A percentile compares a stretch with the other conserved stretches of the same genome.
Evolutionary conservation across 2,329 filamentous ascomycete species (phyloP).

Genomic region (Fusarium lateritium): DNA sequence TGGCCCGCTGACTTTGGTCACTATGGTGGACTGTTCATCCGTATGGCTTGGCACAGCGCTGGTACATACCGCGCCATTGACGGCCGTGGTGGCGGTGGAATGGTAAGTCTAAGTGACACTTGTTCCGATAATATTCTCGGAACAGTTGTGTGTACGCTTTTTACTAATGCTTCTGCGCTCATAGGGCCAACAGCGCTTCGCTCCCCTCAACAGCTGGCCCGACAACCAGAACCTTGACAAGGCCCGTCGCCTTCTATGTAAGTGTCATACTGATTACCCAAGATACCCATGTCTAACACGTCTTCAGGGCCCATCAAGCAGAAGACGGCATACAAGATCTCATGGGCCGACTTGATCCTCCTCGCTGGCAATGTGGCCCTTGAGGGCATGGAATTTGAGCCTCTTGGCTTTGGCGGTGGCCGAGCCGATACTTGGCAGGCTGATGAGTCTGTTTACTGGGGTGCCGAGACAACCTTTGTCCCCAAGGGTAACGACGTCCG

Average conservation of each 20-base stretch:
- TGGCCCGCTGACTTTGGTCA: slow-evolving; percentile 88
- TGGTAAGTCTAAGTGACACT: slow-evolving; percentile 50
- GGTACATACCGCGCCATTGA: slow-evolving; percentile 84
- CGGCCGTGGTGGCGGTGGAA: slow-evolving; percentile 80
- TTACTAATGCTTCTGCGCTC: neutral
- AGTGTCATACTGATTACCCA: neutral
- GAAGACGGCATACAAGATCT: slow-evolving; percentile 86
- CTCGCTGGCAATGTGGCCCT: slow-evolving; percentile 83
- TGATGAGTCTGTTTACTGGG: slow-evolving; percentile 84
- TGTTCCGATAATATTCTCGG: no score
- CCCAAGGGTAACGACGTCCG: slow-evolving; percentile 76
- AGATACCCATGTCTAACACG: neutral
- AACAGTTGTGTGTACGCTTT: neutral
- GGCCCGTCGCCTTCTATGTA: slow-evolving; percentile 80
- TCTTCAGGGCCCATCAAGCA: slow-evolving; percentile 78
- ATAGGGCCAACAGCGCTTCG: slow-evolving; percentile 81
- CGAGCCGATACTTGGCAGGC: slow-evolving; percentile 82
- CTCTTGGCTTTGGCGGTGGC: slow-evolving; percentile 81
- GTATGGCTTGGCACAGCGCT: slow-evolving; percentile 86
- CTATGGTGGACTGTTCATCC: slow-evolving; percentile 85
- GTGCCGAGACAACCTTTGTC: slow-evolving; percentile 80
- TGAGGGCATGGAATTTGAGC: slow-evolving; percentile 82
- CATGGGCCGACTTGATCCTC: slow-evolving; percentile 81
- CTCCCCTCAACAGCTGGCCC: slow-evolving; percentile 85
- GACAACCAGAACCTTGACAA: slow-evolving; percentile 86